These are phyloP conservation scores for Ramaria sp. DNA, from an alignment of 768 basidiomycete genomes.

Conservation along the genomic window DNA sequence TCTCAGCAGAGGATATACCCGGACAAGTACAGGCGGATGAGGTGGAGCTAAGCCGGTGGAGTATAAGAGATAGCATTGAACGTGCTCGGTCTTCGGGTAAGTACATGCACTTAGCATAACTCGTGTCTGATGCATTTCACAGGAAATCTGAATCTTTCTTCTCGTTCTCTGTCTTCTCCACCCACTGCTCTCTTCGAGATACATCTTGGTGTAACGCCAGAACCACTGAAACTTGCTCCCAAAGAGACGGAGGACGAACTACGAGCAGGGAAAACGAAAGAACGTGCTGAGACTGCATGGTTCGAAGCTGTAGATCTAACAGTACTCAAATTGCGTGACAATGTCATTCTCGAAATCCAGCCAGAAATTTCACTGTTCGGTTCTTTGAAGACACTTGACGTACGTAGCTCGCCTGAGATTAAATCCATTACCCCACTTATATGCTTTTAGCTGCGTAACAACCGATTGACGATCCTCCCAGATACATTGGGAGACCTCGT, in stretches of 20 bases:
- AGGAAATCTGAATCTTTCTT: slow-evolving; percentile 70
- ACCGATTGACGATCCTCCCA: slow-evolving; percentile 53
- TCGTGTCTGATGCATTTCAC: slow-evolving; percentile 26
- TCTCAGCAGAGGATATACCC: not conserved
- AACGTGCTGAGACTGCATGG: slow-evolving; percentile 46
- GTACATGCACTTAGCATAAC: slow-evolving; percentile 13
- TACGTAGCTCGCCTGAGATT: slow-evolving; percentile 27
- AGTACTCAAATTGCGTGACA: slow-evolving; percentile 69
- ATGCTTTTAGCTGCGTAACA: slow-evolving; percentile 55
- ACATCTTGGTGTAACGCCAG: slow-evolving; percentile 66
- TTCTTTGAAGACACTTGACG: slow-evolving; percentile 70
- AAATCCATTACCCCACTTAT: not conserved
- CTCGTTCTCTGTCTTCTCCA: slow-evolving; percentile 60
- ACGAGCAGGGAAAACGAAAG: slow-evolving; percentile 22
- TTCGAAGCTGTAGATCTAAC: slow-evolving; percentile 75
- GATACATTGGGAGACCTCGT: slow-evolving; percentile 58
- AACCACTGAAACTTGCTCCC: slow-evolving; percentile 52
- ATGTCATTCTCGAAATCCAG: slow-evolving; percentile 70
- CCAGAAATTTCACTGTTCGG: slow-evolving; percentile 79
- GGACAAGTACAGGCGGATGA: slow-evolving; percentile 19
- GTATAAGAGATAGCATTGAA: slow-evolving; percentile 66
- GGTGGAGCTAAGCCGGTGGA: slow-evolving; percentile 52
- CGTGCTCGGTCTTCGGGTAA: slow-evolving; percentile 69
- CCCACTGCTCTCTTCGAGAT: slow-evolving; percentile 74
- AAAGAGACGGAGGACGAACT: slow-evolving; percentile 24